phyloP scores from a whole-genome alignment of 306 rosid genomes.

The cucumber (Cucumis sativus) region DNA sequence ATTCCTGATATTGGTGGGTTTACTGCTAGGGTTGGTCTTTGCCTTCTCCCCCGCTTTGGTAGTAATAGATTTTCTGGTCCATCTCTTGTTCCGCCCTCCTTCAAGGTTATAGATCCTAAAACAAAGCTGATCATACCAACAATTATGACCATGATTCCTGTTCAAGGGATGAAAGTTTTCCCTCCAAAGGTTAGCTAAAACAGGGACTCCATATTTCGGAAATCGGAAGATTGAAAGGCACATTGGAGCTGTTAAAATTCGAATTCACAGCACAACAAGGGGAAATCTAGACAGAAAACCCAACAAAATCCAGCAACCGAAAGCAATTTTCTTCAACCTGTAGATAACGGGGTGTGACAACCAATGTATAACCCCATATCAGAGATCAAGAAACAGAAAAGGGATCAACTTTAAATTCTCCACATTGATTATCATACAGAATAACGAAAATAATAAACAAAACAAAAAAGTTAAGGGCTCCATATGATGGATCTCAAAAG shows the following conservation, averaged over 20 bases:
- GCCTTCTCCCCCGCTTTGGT: constrained; percentile 47
- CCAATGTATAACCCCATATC: background rate
- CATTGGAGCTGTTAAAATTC: constrained; percentile 55
- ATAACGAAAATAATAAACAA: background rate
- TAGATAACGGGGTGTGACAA: constrained; percentile 14
- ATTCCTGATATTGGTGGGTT: constrained; percentile 30
- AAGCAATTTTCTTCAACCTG: constrained; percentile 33
- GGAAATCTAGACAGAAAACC: constrained; percentile 3
- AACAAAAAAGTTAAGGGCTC: background rate
- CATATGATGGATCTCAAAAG: background rate
- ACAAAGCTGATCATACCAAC: constrained; percentile 28
- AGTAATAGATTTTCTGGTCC: constrained; percentile 60
- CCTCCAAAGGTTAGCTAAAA: constrained; percentile 43
- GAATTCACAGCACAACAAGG: constrained; percentile 19
- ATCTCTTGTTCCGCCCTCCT: constrained; percentile 47
- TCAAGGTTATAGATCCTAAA: constrained; percentile 38
- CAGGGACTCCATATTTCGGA: constrained; percentile 55
- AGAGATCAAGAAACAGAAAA: background rate
- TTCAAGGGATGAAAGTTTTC: constrained; percentile 36
- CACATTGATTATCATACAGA: background rate
- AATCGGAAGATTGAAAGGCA: constrained; percentile 48
- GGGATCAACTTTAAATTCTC: background rate
- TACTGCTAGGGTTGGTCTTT: constrained; percentile 23
- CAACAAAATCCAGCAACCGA: constrained; percentile 16
- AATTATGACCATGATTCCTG: constrained; percentile 23